Percentiles rank a stretch among this genome's conserved stretches.
Conservation (phyloP, 495 filamentous ascomycete genomes). For the Corynascus novoguineensis region DNA sequence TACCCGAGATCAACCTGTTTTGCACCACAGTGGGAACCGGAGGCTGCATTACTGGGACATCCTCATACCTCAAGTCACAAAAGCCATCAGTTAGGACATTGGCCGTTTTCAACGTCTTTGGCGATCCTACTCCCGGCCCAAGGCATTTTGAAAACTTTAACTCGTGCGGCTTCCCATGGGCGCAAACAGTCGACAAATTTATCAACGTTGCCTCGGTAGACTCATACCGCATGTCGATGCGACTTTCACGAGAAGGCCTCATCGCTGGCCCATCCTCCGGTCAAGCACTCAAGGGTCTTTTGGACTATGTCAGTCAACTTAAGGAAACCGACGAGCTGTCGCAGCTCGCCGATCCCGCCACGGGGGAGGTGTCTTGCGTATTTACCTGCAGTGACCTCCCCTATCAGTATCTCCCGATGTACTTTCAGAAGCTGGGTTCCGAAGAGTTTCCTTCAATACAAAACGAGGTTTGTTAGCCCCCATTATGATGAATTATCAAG, state of each 20-base stretch:
- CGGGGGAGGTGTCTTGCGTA: conserved; percentile 49
- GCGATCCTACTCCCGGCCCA: conserved; percentile 55
- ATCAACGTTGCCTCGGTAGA: conserved; percentile 51
- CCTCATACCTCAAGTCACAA: conserved; percentile 47
- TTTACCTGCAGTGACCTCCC: conserved; percentile 59
- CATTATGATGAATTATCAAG: conserved; percentile 10
- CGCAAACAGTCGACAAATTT: conserved; percentile 46
- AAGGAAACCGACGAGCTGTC: conserved; percentile 42
- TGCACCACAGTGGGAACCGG: conserved; percentile 55
- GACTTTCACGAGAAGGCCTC: conserved; percentile 52
- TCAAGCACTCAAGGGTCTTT: conserved; percentile 50
- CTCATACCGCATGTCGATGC: conserved; percentile 50
- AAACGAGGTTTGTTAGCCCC: conserved; percentile 36
- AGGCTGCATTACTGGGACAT: conserved; percentile 48
- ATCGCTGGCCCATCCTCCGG: conserved; percentile 58
- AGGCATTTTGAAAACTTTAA: conserved; percentile 48
- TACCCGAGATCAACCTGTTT: conserved; percentile 54
- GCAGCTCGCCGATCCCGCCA: conserved; percentile 40
- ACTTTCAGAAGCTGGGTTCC: conserved; percentile 50
- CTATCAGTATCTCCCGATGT: conserved; percentile 58
- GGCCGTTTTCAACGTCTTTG: conserved; percentile 49
- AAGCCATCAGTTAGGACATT: conserved; percentile 45
- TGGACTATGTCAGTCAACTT: conserved; percentile 45
- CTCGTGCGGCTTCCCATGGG: conserved; percentile 55
- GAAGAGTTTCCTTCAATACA: conserved; percentile 50